A percentile compares a stretch with the other conserved stretches of the same genome.
Conservation (phyloP, 345 rosid species). For the Durio zibethinus region DNA sequence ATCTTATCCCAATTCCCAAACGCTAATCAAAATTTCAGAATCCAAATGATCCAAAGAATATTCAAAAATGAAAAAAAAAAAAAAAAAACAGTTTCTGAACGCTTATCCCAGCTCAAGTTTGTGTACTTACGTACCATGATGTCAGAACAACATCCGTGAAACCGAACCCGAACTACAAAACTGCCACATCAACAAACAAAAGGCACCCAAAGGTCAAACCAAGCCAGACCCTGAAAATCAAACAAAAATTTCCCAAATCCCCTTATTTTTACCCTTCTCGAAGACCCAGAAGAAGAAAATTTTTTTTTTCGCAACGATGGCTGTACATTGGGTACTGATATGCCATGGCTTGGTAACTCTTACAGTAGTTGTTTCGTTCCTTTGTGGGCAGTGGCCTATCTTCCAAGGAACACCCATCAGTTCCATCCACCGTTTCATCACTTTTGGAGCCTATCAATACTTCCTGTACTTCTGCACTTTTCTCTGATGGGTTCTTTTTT, state of each 20-base stretch:
- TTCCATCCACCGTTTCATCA: slow-evolving; percentile 69
- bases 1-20: not conserved
- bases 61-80: not conserved
- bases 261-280: not conserved
- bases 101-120: not conserved
- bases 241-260: not conserved
- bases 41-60: not conserved
- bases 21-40: not conserved
- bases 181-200: not conserved
- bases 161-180: not conserved
- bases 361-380: slow-evolving; percentile 63
- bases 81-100: not conserved
- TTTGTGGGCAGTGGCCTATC: slow-evolving; percentile 98
- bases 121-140: not conserved
- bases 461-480: slow-evolving; percentile 41
- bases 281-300: no score
- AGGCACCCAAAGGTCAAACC: not conserved
- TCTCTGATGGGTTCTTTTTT: not conserved
- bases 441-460: slow-evolving; percentile 82
- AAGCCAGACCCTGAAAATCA: not conserved
- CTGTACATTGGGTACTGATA: slow-evolving; percentile 60
- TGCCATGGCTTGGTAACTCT: slow-evolving; percentile 67
- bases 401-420: slow-evolving; percentile 76
- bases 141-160: not conserved
- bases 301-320: slow-evolving; percentile 35